phyloP scores from a whole-genome alignment of 352 stramenopile species.

The Globisporangium ultimum region DNA sequence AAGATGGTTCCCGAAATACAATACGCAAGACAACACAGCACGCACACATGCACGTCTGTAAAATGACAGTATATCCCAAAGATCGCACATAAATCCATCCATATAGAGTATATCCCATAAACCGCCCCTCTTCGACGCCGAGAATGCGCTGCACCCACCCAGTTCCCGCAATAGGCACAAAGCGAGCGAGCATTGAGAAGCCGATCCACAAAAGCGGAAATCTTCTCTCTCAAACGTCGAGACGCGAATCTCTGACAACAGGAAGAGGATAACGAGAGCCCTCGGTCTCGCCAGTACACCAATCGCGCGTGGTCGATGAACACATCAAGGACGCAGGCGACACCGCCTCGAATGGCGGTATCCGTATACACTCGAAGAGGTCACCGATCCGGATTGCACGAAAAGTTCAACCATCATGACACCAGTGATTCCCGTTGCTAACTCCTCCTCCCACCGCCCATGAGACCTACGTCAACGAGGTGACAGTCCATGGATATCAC shows the following conservation, averaged over 20 bases:
- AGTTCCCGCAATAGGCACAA: slow-evolving; percentile 46
- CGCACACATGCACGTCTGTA: slow-evolving; percentile 2
- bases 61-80: neutral
- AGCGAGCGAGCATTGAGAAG: slow-evolving; percentile 32
- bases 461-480: too few relatives aligned
- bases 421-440: too few relatives aligned
- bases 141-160: slow-evolving; percentile 33
- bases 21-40: neutral
- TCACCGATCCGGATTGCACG: slow-evolving; percentile 3
- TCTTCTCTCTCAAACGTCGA: slow-evolving; percentile 24
- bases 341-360: neutral
- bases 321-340: neutral
- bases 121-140: slow-evolving; percentile 28
- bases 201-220: slow-evolving; percentile 10
- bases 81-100: too few relatives aligned
- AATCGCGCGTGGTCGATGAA: neutral
- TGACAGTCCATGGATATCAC: slow-evolving; percentile 20
- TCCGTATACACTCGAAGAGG: neutral
- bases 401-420: too few relatives aligned
- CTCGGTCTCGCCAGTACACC: too few relatives aligned
- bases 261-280: neutral
- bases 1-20: neutral
- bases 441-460: too few relatives aligned
- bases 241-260: slow-evolving; percentile 2
- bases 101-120: too few relatives aligned